Conservation (phyloP, 352 stramenopile genomes). For the Phytophthora europaea region DNA sequence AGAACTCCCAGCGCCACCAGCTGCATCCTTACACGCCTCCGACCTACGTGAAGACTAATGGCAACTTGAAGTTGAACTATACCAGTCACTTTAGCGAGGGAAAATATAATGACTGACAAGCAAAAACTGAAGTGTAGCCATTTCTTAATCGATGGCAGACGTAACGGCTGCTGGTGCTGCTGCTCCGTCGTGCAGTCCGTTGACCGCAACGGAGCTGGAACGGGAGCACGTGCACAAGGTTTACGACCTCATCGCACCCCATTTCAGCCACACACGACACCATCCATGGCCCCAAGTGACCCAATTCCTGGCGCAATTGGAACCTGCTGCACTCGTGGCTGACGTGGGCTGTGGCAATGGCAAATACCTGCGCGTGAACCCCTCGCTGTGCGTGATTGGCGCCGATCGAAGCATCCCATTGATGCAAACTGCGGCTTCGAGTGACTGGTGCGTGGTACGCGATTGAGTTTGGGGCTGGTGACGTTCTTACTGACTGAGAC, state of each 20-base stretch:
- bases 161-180: slow-evolving; percentile 10
- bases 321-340: slow-evolving; percentile 66
- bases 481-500: slow-evolving; percentile 6
- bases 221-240: slow-evolving; percentile 86
- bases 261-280: slow-evolving; percentile 89
- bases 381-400: slow-evolving; percentile 70
- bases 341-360: slow-evolving; percentile 88
- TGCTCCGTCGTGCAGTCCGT: slow-evolving; percentile 21
- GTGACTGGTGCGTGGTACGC: slow-evolving; percentile 39
- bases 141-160: slow-evolving; percentile 24
- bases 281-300: slow-evolving; percentile 84
- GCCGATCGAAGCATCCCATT: slow-evolving; percentile 82
- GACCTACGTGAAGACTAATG: slow-evolving; percentile 20
- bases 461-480: background rate
- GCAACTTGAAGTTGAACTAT: slow-evolving; percentile 22
- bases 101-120: background rate
- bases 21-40: slow-evolving; percentile 33
- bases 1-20: slow-evolving; percentile 55
- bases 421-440: slow-evolving; percentile 54
- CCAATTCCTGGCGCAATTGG: slow-evolving; percentile 60
- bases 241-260: slow-evolving; percentile 86
- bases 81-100: slow-evolving; percentile 26
- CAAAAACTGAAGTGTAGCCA: slow-evolving; percentile 18
- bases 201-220: slow-evolving; percentile 70
- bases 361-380: slow-evolving; percentile 83